phyloP scores from a whole-genome alignment of 495 filamentous ascomycete species.

The Penicillium taxi region DNA sequence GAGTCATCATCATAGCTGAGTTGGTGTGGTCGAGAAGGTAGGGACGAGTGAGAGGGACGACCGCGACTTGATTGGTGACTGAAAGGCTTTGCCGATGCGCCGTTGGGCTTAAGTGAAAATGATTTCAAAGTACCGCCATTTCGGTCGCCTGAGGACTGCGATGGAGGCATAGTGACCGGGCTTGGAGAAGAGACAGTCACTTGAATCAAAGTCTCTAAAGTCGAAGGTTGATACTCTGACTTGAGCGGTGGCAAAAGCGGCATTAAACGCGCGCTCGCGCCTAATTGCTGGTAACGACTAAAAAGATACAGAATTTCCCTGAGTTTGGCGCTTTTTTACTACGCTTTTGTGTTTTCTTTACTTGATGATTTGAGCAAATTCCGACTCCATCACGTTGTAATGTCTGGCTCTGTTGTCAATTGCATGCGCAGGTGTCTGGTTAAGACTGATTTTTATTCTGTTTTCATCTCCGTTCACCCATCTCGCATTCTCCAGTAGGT shows the following conservation, averaged over 20 bases:
- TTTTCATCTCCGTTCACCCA: no score
- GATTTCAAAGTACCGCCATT: conserved; percentile 14
- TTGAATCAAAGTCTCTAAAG: neutral
- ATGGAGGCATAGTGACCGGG: conserved; percentile 17
- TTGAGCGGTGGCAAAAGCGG: conserved; percentile 20
- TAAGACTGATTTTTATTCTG: no score
- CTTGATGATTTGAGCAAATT: no score
- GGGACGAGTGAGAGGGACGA: conserved; percentile 15
- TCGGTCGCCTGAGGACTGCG: conserved; percentile 4
- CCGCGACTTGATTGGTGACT: conserved; percentile 25
- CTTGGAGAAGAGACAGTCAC: neutral
- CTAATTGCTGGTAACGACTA: neutral
- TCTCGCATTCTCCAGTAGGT: no score
- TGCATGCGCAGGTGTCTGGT: no score
- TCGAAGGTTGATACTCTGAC: conserved; percentile 8
- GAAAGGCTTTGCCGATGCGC: conserved; percentile 19
- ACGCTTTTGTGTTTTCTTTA: no score
- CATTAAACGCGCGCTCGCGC: conserved; percentile 10
- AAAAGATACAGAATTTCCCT: no score
- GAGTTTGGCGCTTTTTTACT: no score
- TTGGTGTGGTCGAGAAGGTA: conserved; percentile 30
- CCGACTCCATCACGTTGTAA: no score
- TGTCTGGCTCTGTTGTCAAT: no score
- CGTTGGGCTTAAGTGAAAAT: conserved; percentile 23
- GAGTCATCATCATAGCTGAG: conserved; percentile 40